Evolutionary conservation across 2,329 filamentous ascomycete species (phyloP).

Genomic region (Sporothrix luriei): DNA sequence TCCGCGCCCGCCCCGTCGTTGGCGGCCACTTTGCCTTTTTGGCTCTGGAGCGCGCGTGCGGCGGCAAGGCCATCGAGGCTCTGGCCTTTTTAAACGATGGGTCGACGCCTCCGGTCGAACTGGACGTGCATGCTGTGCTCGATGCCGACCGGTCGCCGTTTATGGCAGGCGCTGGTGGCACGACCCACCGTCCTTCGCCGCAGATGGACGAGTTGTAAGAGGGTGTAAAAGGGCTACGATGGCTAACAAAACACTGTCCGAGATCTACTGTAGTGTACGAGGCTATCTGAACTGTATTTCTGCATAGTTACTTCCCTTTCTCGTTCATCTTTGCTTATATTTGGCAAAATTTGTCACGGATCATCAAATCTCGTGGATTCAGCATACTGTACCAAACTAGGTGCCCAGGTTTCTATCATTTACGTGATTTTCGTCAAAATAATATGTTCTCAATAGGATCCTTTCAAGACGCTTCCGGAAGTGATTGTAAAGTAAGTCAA

Average conservation of each 20-base stretch:
- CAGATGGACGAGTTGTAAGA: constrained; percentile 33
- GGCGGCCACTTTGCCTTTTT: constrained; percentile 85
- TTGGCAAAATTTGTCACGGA: background rate
- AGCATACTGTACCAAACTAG: background rate
- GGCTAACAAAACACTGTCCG: background rate
- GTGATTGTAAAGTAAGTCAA: background rate
- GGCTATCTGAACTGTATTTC: background rate
- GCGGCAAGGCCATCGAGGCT: constrained; percentile 64
- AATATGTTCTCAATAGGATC: no score
- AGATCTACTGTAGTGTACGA: constrained; percentile 2
- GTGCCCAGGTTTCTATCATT: background rate
- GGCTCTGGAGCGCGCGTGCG: constrained; percentile 78
- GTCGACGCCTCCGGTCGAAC: constrained; percentile 31
- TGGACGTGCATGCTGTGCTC: constrained; percentile 35
- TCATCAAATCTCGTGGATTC: background rate
- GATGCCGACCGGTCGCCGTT: constrained; percentile 34
- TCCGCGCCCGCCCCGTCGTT: constrained; percentile 81
- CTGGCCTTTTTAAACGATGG: constrained; percentile 54
- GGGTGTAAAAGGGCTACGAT: no score
- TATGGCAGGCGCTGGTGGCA: background rate
- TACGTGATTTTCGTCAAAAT: no score
- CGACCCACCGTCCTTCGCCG: constrained; percentile 1
- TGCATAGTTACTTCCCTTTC: background rate
- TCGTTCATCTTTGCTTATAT: background rate
- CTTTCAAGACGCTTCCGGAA: background rate